Evolutionary conservation across 2,329 filamentous ascomycete species (phyloP).

Genomic region (Diplodia sapinea): DNA sequence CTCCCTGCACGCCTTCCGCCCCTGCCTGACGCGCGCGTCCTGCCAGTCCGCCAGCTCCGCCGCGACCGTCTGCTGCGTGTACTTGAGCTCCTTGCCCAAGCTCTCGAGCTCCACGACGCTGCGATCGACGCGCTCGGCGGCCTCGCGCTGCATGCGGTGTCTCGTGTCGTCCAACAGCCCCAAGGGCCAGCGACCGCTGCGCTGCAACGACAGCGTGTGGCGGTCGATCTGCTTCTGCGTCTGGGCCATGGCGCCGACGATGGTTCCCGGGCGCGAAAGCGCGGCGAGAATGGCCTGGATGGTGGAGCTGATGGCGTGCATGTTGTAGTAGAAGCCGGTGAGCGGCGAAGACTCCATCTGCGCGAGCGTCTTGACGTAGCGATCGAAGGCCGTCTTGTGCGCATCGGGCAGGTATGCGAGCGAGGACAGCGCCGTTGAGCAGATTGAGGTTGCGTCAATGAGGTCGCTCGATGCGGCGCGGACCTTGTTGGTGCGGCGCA

Average conservation of each 20-base stretch:
- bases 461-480: conserved; percentile 71
- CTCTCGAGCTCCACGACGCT: conserved; percentile 72
- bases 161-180: conserved; percentile 86
- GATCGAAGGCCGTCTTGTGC: conserved; percentile 73
- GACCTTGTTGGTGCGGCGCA: conserved; percentile 77
- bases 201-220: conserved; percentile 73
- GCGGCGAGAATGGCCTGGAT: conserved; percentile 80
- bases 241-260: conserved; percentile 77
- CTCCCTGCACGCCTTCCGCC: conserved; percentile 73
- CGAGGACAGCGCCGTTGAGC: conserved; percentile 58
- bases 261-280: conserved; percentile 76
- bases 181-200: conserved; percentile 79
- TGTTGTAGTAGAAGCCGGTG: conserved; percentile 72
- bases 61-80: conserved; percentile 92
- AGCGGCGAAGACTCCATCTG: conserved; percentile 76
- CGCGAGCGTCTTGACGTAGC: conserved; percentile 70
- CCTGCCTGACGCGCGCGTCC: conserved; percentile 81
- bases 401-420: conserved; percentile 70
- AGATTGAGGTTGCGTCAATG: conserved; percentile 66
- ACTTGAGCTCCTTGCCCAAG: conserved; percentile 81
- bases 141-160: conserved; percentile 80
- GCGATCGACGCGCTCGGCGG: conserved; percentile 77
- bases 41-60: conserved; percentile 93
- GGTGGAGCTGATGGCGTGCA: conserved; percentile 82
- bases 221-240: conserved; percentile 79